These are phyloP conservation scores for Amaranthus hypochondriacus DNA, from an alignment of 148 eudicot species.

Conservation along the genomic window DNA sequence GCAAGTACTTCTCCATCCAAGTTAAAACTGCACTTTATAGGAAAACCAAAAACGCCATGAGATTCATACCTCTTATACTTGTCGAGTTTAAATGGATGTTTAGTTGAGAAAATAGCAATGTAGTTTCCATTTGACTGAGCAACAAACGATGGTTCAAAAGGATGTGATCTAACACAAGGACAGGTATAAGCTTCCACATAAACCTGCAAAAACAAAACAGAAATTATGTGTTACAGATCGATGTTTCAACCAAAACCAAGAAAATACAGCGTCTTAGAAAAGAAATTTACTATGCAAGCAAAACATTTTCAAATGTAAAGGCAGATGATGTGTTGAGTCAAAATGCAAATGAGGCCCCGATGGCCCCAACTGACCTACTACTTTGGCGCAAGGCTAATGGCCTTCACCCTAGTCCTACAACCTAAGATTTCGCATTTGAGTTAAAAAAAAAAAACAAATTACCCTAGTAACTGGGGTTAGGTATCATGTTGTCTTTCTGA, in stretches of 20 bases:
- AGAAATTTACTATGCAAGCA: background rate
- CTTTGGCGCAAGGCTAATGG: no score
- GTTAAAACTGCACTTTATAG: conserved; percentile 73
- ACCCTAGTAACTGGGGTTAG: no score
- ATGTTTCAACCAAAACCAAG: background rate
- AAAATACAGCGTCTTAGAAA: background rate
- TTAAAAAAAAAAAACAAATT: no score
- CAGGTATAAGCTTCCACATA: conserved; percentile 83
- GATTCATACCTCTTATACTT: conserved; percentile 72
- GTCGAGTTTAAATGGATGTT: conserved; percentile 67
- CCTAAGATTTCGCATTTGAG: no score
- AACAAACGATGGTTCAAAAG: conserved; percentile 59
- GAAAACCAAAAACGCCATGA: conserved; percentile 74
- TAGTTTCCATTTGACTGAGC: conserved; percentile 95
- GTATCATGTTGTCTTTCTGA: no score
- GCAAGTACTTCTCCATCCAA: conserved; percentile 55
- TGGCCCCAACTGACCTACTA: no score
- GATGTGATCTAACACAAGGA: conserved; percentile 63
- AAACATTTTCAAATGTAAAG: background rate
- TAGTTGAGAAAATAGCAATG: conserved; percentile 75
- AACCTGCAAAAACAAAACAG: conserved; percentile 32
- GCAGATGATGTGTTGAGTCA: background rate
- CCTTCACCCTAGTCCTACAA: no score
- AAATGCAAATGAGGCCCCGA: no score
- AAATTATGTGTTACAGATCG: background rate